Percentiles rank a stretch among this genome's conserved stretches.
phyloP scores from a whole-genome alignment of 2,329 filamentous ascomycete genomes.

The Orbilia javanica region DNA sequence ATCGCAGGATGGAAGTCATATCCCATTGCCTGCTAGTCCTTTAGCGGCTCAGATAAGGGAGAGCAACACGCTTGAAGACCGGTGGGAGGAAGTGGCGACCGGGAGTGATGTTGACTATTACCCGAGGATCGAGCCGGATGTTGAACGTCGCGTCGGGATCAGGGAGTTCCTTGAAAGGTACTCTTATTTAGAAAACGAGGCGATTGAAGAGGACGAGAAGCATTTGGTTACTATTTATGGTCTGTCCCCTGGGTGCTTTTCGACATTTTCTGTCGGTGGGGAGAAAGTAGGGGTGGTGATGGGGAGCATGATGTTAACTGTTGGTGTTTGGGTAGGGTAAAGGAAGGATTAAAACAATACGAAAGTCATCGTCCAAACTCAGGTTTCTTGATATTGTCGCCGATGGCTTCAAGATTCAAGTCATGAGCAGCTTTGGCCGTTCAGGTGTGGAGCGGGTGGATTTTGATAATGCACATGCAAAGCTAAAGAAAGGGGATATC shows the following conservation, averaged over 20 bases:
- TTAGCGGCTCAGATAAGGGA: conserved; percentile 29
- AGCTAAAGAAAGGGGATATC: conserved; percentile 77
- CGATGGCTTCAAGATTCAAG: conserved; percentile 79
- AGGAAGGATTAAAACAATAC: conserved; percentile 81
- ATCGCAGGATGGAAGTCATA: background rate
- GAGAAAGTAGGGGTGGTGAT: background rate
- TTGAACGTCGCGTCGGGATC: conserved; percentile 63
- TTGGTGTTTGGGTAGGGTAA: conserved; percentile 63
- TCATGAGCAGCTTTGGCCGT: conserved; percentile 77
- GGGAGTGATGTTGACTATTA: conserved; percentile 70
- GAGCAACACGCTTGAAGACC: conserved; percentile 63
- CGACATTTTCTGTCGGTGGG: background rate
- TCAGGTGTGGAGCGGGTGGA: conserved; percentile 60
- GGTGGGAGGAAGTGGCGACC: conserved; percentile 71
- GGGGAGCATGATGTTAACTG: conserved; percentile 38
- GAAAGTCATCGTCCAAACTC: conserved; percentile 80
- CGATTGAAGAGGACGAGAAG: conserved; percentile 60
- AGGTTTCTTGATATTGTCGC: conserved; percentile 85
- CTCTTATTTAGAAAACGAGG: conserved; percentile 65
- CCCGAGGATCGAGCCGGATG: conserved; percentile 68
- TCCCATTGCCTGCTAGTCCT: conserved; percentile 29
- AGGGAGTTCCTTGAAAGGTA: conserved; percentile 62
- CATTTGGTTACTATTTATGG: conserved; percentile 59
- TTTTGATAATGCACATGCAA: conserved; percentile 23
- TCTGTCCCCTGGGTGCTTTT: conserved; percentile 23